Evolutionary conservation across 805 yeast species (phyloP), one percentile per base, ranked within the genome.

Genomic region (Scheffersomyces coipomensis): DNA sequence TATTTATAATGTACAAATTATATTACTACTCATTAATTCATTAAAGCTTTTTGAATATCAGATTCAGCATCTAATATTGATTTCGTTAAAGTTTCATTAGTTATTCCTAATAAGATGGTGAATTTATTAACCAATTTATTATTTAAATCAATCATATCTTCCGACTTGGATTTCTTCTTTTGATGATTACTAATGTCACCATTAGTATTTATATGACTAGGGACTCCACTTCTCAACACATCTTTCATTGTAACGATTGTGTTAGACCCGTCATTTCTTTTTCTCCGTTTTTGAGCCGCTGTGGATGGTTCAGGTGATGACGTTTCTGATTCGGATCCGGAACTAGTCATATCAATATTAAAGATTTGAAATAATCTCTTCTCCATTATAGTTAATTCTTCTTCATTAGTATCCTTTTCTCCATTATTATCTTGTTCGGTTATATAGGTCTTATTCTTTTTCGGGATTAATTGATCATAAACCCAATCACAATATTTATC

Each of bases 401-500:
- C 54, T 12, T 42, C 37, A 7, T 41, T 47, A 3, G 33, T 44
- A 6, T 46, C 47, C 15, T 19, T 21, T 12, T 27, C 30, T 35
- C 16, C 18, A 17, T 33, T 21, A 25, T 10, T n/a, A 8, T 15
- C 10, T 27, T 27, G 30, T 13, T 27, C 11, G 7, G 18, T 13
- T 13, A 7, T 27, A 27, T 27, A 17, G 13, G 47, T 42, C 21
- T 53, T 47, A 19, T 46, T 47, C 19, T 46, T 43, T 34, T 46
- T 48, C 4, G 60, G 56, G 2, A 65, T 46, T 11, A 68, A 35
- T 27, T 55, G 56, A 8, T 65, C 65, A 36, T 67, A 60, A 37
- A 76, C 67, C 79, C 84, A 77, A 17, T 70, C 62, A 19, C 81
- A 54, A 54, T 79, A 84, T 19, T 64, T 55, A 3, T 66, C 66